Percentiles rank a stretch among this genome's conserved stretches.
Evolutionary conservation across 768 basidiomycete species (phyloP).

Genomic region (Porphyrellus cyaneotinctus): DNA sequence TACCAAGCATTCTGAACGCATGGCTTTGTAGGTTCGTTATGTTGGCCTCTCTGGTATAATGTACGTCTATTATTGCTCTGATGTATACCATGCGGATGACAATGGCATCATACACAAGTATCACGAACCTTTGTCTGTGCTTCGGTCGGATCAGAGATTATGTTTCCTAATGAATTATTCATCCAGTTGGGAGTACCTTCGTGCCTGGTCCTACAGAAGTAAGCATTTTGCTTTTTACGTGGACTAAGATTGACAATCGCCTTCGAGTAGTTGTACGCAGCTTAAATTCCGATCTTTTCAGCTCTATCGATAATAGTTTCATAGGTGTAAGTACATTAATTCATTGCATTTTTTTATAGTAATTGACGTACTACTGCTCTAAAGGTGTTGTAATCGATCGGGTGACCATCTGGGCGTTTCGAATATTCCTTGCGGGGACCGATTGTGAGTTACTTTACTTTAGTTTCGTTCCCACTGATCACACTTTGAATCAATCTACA

Average conservation of each 20-base stretch:
- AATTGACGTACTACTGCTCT: not conserved
- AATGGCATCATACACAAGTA: not conserved
- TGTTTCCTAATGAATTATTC: not conserved
- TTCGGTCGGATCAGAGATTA: too few relatives aligned
- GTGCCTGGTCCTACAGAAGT: not conserved
- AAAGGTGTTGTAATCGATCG: constrained; percentile 3
- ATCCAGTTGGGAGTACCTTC: constrained; percentile 1
- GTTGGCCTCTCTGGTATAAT: not conserved
- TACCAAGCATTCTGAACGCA: not conserved
- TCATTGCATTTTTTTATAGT: too few relatives aligned
- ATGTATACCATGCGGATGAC: not conserved
- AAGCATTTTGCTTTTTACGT: not conserved
- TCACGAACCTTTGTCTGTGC: not conserved
- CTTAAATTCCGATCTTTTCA: not conserved
- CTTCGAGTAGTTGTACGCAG: constrained; percentile 1
- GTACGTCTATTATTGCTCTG: not conserved
- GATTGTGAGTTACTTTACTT: constrained; percentile 6
- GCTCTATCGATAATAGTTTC: not conserved
- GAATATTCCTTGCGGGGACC: constrained; percentile 5
- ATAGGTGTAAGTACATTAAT: constrained; percentile 11
- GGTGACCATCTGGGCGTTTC: not conserved
- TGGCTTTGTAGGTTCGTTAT: not conserved
- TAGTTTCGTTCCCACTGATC: too few relatives aligned
- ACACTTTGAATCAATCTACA: not conserved
- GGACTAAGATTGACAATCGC: not conserved